phyloP scores from a whole-genome alignment of 2,329 filamentous ascomycete genomes.

The Acephala macrosclerotiorum region DNA sequence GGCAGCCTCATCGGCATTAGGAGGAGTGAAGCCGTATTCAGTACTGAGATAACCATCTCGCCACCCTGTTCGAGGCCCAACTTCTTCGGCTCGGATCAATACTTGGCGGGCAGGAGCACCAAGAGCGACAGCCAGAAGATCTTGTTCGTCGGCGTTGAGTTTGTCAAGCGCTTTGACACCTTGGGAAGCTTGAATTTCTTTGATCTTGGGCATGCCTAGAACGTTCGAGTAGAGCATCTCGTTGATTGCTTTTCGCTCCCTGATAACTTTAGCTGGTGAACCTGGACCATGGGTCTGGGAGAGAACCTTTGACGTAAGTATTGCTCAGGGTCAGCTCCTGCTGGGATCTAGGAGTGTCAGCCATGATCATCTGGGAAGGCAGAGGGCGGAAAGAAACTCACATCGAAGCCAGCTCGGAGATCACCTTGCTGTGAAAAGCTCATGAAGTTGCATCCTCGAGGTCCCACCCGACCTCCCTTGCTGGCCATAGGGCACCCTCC shows the following conservation, averaged over 20 bases:
- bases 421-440: conserved; percentile 44
- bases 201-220: conserved; percentile 47
- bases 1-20: conserved; percentile 57
- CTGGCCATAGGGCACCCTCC: conserved; percentile 28
- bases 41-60: conserved; percentile 59
- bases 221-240: conserved; percentile 38
- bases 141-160: conserved; percentile 55
- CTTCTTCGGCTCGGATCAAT: conserved; percentile 58
- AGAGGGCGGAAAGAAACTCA: conserved; percentile 31
- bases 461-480: conserved; percentile 36
- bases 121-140: conserved; percentile 58
- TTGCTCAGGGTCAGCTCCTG: conserved; percentile 53
- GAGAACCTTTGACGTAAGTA: conserved; percentile 54
- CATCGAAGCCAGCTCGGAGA: conserved; percentile 47
- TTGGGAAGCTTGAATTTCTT: conserved; percentile 54
- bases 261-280: conserved; percentile 26
- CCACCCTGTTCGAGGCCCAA: conserved; percentile 59
- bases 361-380: background rate
- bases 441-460: conserved; percentile 46
- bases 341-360: conserved; percentile 48
- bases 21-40: conserved; percentile 59
- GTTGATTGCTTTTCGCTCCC: conserved; percentile 50
- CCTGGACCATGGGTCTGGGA: conserved; percentile 15
- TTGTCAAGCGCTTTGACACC: conserved; percentile 55
- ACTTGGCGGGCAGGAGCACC: conserved; percentile 62